Evolutionary conservation across 345 rosid genomes (phyloP), one percentile per base, ranked within the genome.

Genomic region (Firmiana major): DNA sequence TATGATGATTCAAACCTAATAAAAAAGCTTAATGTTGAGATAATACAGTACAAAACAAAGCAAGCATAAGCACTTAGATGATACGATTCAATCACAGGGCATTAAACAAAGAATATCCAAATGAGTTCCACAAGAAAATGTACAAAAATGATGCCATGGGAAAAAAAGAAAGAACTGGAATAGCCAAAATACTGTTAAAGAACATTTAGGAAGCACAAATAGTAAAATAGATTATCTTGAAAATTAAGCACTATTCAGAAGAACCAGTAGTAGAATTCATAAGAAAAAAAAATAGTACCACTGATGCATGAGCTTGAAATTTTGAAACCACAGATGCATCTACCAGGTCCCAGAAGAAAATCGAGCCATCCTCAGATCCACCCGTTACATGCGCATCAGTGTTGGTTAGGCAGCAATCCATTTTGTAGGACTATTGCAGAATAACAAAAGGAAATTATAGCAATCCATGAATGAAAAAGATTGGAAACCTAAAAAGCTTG

Each of bases 331-430:
- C 89, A 19, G 94, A 84, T 21, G 97, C 98, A 83, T 96, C 97
- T 0, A 93, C 99, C 79, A 96, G 85, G 86, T 96, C 99, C 98
- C 99, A 96, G 85, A 93, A 93, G 89, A 81, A 93, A 83, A 94
- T 86, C 42, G 87, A 83, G 66, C 99, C 99, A 82, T 96, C 97
- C 85, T 92, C 99, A 76, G 99, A 96, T 64, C 99, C 99, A 79
- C 98, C 90, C 62, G 90, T 83, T 64, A 96, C 90, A 79, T 96
- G 87, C 28, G 95, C 98, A 73, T 96, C 98, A 51, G 83, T 85
- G 76, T 96, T 92, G 70, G 94, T 86, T 57, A 96, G 97, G 82
- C 97, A 96, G 84, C 97, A 92, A 87, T 96, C 97, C 78, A 91
- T 85, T 88, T 96, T 96, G 87, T 77, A 96, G 48, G 97, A 96